phyloP scores from a whole-genome alignment of 495 filamentous ascomycete genomes.

The Trichoderma orchidacearum region DNA sequence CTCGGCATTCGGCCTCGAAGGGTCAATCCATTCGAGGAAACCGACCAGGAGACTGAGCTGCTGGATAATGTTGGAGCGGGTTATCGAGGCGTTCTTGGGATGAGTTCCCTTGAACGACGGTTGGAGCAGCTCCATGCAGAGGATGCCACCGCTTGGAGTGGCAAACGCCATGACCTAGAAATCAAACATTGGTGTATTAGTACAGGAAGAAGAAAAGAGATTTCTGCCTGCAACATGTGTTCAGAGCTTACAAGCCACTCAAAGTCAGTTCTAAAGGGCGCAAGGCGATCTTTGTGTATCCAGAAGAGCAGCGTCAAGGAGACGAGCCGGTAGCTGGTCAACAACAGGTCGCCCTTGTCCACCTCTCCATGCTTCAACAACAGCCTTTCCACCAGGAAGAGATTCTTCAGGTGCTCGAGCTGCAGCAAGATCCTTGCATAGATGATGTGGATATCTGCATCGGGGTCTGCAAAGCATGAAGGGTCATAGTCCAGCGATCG shows the following conservation, averaged over 20 bases:
- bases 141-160: slow-evolving; percentile 42
- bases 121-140: slow-evolving; percentile 35
- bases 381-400: slow-evolving; percentile 45
- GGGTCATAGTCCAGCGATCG: slow-evolving; percentile 15
- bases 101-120: slow-evolving; percentile 3
- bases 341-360: slow-evolving; percentile 37
- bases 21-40: slow-evolving; percentile 39
- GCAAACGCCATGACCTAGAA: slow-evolving; percentile 33
- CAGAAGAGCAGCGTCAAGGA: slow-evolving; percentile 19
- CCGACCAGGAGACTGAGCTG: slow-evolving; percentile 51
- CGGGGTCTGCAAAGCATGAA: slow-evolving; percentile 13
- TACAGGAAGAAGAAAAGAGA: neutral
- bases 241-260: slow-evolving; percentile 2
- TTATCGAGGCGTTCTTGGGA: slow-evolving; percentile 21
- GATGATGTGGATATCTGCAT: slow-evolving; percentile 6
- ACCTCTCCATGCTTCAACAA: slow-evolving; percentile 37
- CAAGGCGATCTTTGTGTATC: slow-evolving; percentile 31
- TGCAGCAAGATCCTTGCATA: slow-evolving; percentile 22
- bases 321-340: slow-evolving; percentile 38
- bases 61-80: slow-evolving; percentile 47
- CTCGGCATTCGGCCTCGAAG: slow-evolving; percentile 38
- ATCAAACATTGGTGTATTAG: neutral
- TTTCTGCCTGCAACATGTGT: neutral
- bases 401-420: slow-evolving; percentile 39
- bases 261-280: slow-evolving; percentile 28